Conservation (phyloP, 176 grass and related monocot genomes). For the Eremochloa ophiuroides region DNA sequence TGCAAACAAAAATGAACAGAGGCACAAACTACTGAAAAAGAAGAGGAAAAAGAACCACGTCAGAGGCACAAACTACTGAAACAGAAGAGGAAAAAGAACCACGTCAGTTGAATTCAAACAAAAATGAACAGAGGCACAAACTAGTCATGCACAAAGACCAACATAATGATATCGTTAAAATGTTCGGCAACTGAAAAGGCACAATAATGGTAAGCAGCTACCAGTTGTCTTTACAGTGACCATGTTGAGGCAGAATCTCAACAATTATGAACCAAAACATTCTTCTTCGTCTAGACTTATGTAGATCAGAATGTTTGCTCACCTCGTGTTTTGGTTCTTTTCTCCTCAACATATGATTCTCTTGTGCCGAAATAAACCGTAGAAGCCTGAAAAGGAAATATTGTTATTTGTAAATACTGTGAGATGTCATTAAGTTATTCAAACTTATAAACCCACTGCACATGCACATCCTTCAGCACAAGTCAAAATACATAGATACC, state of each 20-base stretch:
- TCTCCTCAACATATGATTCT: conserved; percentile 56
- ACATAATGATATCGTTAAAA: background rate
- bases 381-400: conserved; percentile 34
- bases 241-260: background rate
- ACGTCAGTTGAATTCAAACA: conserved; percentile 19
- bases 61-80: too few species aligned
- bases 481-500: background rate
- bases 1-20: background rate
- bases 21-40: background rate
- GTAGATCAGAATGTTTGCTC: conserved; percentile 9
- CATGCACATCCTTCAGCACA: background rate
- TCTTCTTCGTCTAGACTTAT: background rate
- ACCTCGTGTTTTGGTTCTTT: conserved; percentile 64
- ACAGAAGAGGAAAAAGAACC: background rate
- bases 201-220: background rate
- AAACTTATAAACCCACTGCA: background rate
- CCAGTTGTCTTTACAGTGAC: background rate
- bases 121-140: background rate
- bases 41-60: too few species aligned
- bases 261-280: conserved; percentile 15
- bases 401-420: background rate
- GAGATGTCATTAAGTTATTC: background rate
- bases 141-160: background rate
- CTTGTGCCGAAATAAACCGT: conserved; percentile 36
- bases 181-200: background rate